These are phyloP conservation scores for Penicillium steckii DNA, from an alignment of 495 filamentous ascomycete species.

Conservation along the genomic window DNA sequence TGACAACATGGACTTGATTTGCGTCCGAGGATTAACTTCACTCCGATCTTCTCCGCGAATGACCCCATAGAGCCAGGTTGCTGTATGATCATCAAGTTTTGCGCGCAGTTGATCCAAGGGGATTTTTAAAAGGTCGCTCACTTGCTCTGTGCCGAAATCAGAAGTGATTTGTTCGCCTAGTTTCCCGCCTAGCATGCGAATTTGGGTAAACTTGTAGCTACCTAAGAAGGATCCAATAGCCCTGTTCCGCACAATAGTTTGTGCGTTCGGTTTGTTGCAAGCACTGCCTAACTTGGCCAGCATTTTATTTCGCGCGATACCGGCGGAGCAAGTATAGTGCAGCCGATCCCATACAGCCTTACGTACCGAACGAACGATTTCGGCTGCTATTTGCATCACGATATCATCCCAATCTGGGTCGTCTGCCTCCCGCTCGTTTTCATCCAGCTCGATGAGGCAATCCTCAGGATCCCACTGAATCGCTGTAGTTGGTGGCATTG, in stretches of 20 bases:
- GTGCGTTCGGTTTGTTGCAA: conserved; percentile 88
- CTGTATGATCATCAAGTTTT: conserved; percentile 82
- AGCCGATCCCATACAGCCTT: conserved; percentile 62
- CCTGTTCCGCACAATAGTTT: conserved; percentile 84
- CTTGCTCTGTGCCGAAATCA: conserved; percentile 74
- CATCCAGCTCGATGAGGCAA: conserved; percentile 72
- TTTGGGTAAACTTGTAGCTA: conserved; percentile 92
- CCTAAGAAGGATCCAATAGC: conserved; percentile 78
- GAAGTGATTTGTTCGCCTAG: conserved; percentile 80
- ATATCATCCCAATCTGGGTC: conserved; percentile 97
- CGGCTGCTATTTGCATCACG: conserved; percentile 77
- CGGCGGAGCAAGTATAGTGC: conserved; percentile 87
- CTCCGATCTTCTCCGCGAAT: conserved; percentile 83
- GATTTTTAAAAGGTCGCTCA: conserved; percentile 72
- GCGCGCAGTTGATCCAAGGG: conserved; percentile 75
- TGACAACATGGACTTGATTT: conserved; percentile 97
- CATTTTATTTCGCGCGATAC: conserved; percentile 90
- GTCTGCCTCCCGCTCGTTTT: conserved; percentile 69
- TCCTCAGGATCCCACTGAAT: conserved; percentile 77
- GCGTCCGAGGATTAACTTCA: conserved; percentile 87
- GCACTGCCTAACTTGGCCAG: conserved; percentile 89
- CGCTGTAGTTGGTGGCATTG: conserved; percentile 69
- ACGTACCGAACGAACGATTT: conserved; percentile 80
- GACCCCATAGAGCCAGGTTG: conserved; percentile 81
- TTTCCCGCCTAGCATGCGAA: conserved; percentile 95